phyloP scores from a whole-genome alignment of 257 asterid species.

The Nicotiana undulata region DNA sequence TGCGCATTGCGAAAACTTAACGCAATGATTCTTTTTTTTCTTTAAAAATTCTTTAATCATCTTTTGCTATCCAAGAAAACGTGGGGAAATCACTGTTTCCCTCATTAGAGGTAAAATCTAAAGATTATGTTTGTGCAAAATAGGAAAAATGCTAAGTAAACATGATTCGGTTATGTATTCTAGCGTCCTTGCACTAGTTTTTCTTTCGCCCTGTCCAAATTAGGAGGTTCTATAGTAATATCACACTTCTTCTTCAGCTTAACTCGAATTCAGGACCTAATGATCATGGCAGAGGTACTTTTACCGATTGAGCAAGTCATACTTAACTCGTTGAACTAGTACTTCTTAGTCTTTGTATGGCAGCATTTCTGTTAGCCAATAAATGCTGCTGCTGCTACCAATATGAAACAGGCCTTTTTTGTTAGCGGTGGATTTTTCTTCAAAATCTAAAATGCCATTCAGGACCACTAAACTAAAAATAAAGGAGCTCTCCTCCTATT shows the following conservation, averaged over 20 bases:
- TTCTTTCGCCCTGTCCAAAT: too few relatives aligned
- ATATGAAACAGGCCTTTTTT: neutral
- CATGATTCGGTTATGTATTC: constrained; percentile 14
- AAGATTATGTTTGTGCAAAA: constrained; percentile 1
- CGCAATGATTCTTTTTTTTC: too few relatives aligned
- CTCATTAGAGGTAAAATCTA: neutral
- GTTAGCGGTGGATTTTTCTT: neutral
- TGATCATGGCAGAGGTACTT: too few relatives aligned
- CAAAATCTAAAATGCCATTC: neutral
- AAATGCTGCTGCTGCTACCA: constrained; percentile 29
- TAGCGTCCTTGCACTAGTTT: constrained; percentile 7
- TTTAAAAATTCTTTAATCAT: neutral
- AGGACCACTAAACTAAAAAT: neutral
- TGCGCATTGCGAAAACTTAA: too few relatives aligned
- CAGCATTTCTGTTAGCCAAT: constrained; percentile 22
- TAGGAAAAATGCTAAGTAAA: neutral
- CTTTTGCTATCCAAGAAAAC: neutral
- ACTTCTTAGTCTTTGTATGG: constrained; percentile 3
- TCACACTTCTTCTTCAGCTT: too few relatives aligned
- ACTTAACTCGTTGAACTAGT: too few relatives aligned
- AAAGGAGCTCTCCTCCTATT: neutral
- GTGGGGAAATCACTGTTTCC: neutral
- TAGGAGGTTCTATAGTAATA: too few relatives aligned
- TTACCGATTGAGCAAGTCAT: too few relatives aligned
- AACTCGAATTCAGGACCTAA: too few relatives aligned